phyloP scores from a whole-genome alignment of 2,329 filamentous ascomycete genomes.

The Penicillium oxalicum region DNA sequence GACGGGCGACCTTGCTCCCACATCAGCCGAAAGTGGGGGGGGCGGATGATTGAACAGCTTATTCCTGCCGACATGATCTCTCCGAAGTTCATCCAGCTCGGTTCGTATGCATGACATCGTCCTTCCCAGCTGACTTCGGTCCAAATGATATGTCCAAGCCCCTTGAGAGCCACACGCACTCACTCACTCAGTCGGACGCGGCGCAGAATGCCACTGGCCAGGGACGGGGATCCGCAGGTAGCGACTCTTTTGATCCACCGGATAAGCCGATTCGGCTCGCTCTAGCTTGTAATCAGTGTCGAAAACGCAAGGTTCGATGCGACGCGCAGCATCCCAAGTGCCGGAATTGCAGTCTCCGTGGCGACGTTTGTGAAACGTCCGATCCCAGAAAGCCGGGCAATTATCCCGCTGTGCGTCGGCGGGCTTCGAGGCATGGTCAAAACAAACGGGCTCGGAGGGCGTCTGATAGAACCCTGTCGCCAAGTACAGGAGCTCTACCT shows the following conservation, averaged over 20 bases:
- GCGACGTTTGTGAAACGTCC: conserved; percentile 19
- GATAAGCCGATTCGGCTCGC: conserved; percentile 9
- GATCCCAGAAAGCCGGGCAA: conserved; percentile 20
- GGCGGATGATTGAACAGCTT: no score
- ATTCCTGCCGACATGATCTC: no score
- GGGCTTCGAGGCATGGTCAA: neutral
- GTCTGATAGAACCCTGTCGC: neutral
- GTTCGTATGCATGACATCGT: neutral
- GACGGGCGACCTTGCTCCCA: no score
- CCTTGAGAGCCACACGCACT: neutral
- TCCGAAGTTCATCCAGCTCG: neutral
- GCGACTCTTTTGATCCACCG: neutral
- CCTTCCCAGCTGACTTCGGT: no score
- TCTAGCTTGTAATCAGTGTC: conserved; percentile 22
- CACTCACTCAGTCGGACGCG: neutral
- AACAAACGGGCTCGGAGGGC: neutral
- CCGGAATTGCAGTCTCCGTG: conserved; percentile 22
- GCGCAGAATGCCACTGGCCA: neutral
- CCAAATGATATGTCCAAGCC: neutral
- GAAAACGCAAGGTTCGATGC: conserved; percentile 24
- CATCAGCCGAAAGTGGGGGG: no score
- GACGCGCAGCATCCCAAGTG: conserved; percentile 25
- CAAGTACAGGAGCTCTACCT: neutral
- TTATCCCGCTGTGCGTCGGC: conserved; percentile 2
- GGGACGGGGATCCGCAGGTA: no score